Conservation (phyloP, 768 basidiomycete genomes). For the Termitomyces sp. region DNA sequence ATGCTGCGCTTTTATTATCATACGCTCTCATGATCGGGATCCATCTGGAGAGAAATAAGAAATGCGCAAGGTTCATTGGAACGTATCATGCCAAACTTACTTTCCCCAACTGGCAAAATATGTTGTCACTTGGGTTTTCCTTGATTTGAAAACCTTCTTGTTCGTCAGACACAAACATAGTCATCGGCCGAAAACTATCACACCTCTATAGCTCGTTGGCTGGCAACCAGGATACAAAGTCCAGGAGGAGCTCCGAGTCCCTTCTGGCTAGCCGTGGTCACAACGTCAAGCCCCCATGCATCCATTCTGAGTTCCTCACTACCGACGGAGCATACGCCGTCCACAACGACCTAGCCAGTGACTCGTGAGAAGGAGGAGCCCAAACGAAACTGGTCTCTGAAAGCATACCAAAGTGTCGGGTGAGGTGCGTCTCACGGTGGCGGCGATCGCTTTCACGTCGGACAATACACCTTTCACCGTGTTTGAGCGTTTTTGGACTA, state of each 20-base stretch:
- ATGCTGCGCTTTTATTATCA: constrained; percentile 65
- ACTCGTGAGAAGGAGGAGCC: constrained; percentile 1
- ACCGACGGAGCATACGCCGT: constrained; percentile 90
- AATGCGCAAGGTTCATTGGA: background rate
- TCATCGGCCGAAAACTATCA: background rate
- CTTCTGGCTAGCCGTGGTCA: constrained; percentile 77
- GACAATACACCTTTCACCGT: constrained; percentile 59
- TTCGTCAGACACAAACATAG: background rate
- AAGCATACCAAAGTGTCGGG: constrained; percentile 66
- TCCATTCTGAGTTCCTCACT: constrained; percentile 89
- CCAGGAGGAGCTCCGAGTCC: constrained; percentile 87
- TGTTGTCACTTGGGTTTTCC: constrained; percentile 52
- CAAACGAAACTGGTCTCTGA: background rate
- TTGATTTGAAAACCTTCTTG: constrained; percentile 45
- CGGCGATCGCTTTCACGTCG: constrained; percentile 63
- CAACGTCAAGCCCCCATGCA: constrained; percentile 81
- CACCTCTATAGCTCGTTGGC: constrained; percentile 60
- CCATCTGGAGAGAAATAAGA: constrained; percentile 42
- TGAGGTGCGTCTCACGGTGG: constrained; percentile 61
- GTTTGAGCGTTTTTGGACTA: background rate
- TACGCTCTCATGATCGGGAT: constrained; percentile 86
- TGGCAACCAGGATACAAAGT: constrained; percentile 72
- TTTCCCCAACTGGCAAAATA: constrained; percentile 88
- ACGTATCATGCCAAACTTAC: constrained; percentile 23
- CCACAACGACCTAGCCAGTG: constrained; percentile 53